A percentile compares a stretch with the other conserved stretches of the same genome.
Conservation (phyloP, 306 rosid species). For the Inga oerstediana region DNA sequence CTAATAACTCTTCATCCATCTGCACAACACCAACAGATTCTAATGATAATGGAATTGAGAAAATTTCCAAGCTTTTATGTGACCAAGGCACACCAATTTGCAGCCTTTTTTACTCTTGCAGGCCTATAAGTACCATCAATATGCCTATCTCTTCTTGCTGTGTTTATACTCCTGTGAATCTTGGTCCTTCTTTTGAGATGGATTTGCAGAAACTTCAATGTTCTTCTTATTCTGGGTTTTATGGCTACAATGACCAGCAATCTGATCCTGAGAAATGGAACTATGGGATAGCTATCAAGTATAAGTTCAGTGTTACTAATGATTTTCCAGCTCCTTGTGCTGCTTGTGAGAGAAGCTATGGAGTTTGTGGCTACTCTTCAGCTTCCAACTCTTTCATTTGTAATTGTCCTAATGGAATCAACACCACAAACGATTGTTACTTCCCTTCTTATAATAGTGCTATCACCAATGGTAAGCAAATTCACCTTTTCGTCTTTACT, state of each 20-base stretch:
- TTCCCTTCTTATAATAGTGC: conserved; percentile 53
- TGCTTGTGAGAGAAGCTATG: conserved; percentile 70
- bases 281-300: conserved; percentile 78
- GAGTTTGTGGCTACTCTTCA: conserved; percentile 67
- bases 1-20: background rate
- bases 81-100: conserved; percentile 71
- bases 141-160: conserved; percentile 76
- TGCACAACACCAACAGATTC: conserved; percentile 16
- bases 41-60: background rate
- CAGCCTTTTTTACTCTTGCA: conserved; percentile 66
- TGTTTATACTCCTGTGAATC: conserved; percentile 79
- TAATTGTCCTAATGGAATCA: conserved; percentile 81
- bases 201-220: conserved; percentile 81
- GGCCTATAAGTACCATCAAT: conserved; percentile 57
- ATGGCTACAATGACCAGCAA: conserved; percentile 67
- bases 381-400: conserved; percentile 62
- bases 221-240: conserved; percentile 75
- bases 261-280: conserved; percentile 80
- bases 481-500: background rate
- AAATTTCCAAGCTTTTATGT: conserved; percentile 55
- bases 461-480: conserved; percentile 53
- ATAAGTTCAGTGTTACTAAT: conserved; percentile 71
- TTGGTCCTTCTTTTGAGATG: conserved; percentile 82
- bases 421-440: conserved; percentile 71
- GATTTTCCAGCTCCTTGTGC: conserved; percentile 71